Percentiles rank a stretch among this genome's conserved stretches.
These are phyloP conservation scores for Pythium volutum DNA, from an alignment of 352 stramenopile species.

Conservation along the genomic window DNA sequence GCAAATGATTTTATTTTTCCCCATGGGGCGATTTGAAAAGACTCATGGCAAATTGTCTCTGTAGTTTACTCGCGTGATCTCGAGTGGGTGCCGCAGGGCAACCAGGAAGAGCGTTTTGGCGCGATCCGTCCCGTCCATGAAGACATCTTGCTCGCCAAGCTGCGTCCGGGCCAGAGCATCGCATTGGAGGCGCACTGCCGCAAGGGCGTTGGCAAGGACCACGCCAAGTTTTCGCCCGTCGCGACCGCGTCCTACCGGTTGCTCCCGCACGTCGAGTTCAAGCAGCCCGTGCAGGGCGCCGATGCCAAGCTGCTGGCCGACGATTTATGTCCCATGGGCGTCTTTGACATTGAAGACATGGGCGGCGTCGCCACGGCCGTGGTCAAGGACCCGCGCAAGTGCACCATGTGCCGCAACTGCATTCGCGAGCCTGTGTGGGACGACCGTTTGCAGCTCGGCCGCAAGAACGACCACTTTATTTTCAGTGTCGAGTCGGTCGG, in stretches of 20 bases:
- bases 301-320: conserved; percentile 60
- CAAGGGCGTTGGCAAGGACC: conserved; percentile 95
- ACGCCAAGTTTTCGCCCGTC: conserved; percentile 98
- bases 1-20: neutral
- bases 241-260: conserved; percentile 95
- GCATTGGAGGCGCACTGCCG: conserved; percentile 93
- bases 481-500: conserved; percentile 87
- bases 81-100: conserved; percentile 96
- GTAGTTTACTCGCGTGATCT: conserved; percentile 93
- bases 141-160: conserved; percentile 96
- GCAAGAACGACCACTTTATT: conserved; percentile 96
- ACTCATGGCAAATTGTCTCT: conserved; percentile 2
- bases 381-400: conserved; percentile 84
- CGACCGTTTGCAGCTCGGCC: conserved; percentile 87
- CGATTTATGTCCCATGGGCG: conserved; percentile 68
- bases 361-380: conserved; percentile 65
- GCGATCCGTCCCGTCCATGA: conserved; percentile 88
- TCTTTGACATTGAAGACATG: conserved; percentile 93
- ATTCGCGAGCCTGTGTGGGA: conserved; percentile 88
- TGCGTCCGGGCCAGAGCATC: conserved; percentile 95
- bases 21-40: too few species aligned
- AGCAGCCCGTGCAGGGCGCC: conserved; percentile 52
- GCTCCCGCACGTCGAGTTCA: conserved; percentile 82
- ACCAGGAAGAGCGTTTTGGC: conserved; percentile 91
- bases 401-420: conserved; percentile 97